These are phyloP conservation scores for Gossypium australe DNA, from an alignment of 345 rosid species.

Conservation along the genomic window DNA sequence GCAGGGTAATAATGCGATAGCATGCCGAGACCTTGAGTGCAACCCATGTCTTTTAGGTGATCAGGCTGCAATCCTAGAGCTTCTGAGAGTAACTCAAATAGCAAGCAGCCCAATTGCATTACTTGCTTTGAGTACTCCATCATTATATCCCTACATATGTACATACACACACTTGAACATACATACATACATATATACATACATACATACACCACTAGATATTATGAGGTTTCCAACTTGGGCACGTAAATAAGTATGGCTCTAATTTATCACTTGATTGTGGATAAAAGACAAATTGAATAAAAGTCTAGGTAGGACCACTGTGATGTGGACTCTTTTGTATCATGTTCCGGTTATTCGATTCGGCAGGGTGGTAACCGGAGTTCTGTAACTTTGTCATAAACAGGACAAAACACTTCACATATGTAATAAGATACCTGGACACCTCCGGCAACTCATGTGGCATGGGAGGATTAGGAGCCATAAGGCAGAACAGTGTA, in stretches of 20 bases:
- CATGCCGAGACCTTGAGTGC: constrained; percentile 29
- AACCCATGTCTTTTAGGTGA: constrained; percentile 36
- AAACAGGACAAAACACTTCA: background rate
- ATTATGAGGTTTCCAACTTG: no score
- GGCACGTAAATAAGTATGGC: no score
- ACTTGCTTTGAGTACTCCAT: constrained; percentile 37
- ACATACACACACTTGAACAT: no score
- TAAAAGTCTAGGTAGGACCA: no score
- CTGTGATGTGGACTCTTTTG: background rate
- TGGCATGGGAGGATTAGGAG: constrained; percentile 32
- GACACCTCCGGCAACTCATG: constrained; percentile 35
- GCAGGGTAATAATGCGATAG: constrained; percentile 53
- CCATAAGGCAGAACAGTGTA: constrained; percentile 22
- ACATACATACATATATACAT: no score
- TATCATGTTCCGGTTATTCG: background rate
- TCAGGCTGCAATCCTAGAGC: constrained; percentile 42
- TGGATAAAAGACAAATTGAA: no score
- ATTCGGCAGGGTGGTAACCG: background rate
- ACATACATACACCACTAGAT: no score
- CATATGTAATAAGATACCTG: constrained; percentile 23
- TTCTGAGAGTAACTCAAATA: constrained; percentile 49
- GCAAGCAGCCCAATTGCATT: constrained; percentile 22
- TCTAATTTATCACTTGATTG: no score
- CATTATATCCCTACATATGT: constrained; percentile 29
- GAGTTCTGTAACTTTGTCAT: background rate